Base-by-base conservation (phyloP, 495 filamentous ascomycete species). In the Ascobolus immersus region DNA sequence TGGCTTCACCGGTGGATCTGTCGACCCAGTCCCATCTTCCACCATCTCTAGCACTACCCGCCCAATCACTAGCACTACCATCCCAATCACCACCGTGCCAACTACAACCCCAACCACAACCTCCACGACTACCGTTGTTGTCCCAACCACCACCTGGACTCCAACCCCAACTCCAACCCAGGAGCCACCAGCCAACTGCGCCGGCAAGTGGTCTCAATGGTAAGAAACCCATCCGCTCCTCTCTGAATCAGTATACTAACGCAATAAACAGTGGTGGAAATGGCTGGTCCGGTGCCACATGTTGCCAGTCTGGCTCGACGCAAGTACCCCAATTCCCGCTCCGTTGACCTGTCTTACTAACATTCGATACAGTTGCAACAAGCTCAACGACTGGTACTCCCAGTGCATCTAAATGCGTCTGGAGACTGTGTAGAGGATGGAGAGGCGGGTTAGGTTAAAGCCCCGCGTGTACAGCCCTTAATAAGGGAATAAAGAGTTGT, bases 1-100 rank as follows among this genome's bases (percentile, higher is more conserved):
- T 6, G 37, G 53, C 4, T 57, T 75, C 42, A 56, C 40, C 13
- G 28, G 13, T 13, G 44, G 43, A n/a, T 40, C 48, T 4, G 36
- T 28, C 19, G 28, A 10, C 10, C 28, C 25, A 2, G 38, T 39
- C 8, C 19, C 25, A 20, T 37, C 24, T 9, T 33, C 37, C 2
- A n/a, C n/a, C n/a, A n/a, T n/a, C n/a, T 13, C 33, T 11, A 28
- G 14, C 19, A 38, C 21, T 8, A 14, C 33, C 5, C 34, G 27
- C 12, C 21, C 23, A 9, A 22, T 28, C 21, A 33, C 15, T n/a
- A 7, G 11, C 21, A 26, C n/a, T 6, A 35, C 17, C 33, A 35
- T 20, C 19, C 11, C 17, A 17, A 34, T 25, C 11, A 31, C 35
- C 13, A 2, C 24, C 9, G 13, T 25, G 15, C 11, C 35, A 1